These are phyloP conservation scores for Phytophthora ohioensis DNA, from an alignment of 352 stramenopile species.

Conservation along the genomic window DNA sequence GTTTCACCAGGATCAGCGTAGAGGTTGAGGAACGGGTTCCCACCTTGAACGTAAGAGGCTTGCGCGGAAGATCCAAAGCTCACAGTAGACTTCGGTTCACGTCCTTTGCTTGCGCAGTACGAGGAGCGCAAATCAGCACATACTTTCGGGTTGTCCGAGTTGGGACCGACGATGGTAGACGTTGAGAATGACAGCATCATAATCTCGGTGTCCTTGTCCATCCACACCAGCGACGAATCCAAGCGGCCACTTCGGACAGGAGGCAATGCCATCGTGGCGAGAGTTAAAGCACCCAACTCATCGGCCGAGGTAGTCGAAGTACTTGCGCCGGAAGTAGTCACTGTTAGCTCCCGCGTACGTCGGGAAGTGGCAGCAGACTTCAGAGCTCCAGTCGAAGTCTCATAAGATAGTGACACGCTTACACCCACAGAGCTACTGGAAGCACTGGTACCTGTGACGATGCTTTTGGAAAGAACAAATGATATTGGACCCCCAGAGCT, in stretches of 20 bases:
- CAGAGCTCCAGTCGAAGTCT: slow-evolving; percentile 50
- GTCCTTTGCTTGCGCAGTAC: slow-evolving; percentile 60
- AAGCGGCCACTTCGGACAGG: slow-evolving; percentile 49
- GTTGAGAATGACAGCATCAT: slow-evolving; percentile 83
- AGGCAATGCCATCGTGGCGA: slow-evolving; percentile 70
- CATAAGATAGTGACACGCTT: slow-evolving; percentile 64
- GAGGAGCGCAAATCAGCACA: slow-evolving; percentile 73
- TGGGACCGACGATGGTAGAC: slow-evolving; percentile 70
- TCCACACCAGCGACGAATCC: slow-evolving; percentile 81
- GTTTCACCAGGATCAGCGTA: slow-evolving; percentile 69
- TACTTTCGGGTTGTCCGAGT: slow-evolving; percentile 71
- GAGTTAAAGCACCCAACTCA: slow-evolving; percentile 57
- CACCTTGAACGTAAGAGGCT: slow-evolving; percentile 74
- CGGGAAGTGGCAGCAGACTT: slow-evolving; percentile 45
- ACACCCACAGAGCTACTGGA: slow-evolving; percentile 49
- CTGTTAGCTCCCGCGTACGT: slow-evolving; percentile 54
- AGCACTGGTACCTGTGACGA: slow-evolving; percentile 59
- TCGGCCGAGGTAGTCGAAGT: slow-evolving; percentile 28
- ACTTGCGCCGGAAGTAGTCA: slow-evolving; percentile 35
- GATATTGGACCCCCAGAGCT: slow-evolving; percentile 57
- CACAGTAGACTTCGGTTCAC: slow-evolving; percentile 55
- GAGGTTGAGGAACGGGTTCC: slow-evolving; percentile 80
- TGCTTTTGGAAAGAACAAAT: slow-evolving; percentile 67
- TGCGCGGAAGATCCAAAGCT: slow-evolving; percentile 45
- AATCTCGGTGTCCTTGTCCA: slow-evolving; percentile 71